phyloP scores from a whole-genome alignment of 148 eudicot genomes.

The Camellia sinensis region DNA sequence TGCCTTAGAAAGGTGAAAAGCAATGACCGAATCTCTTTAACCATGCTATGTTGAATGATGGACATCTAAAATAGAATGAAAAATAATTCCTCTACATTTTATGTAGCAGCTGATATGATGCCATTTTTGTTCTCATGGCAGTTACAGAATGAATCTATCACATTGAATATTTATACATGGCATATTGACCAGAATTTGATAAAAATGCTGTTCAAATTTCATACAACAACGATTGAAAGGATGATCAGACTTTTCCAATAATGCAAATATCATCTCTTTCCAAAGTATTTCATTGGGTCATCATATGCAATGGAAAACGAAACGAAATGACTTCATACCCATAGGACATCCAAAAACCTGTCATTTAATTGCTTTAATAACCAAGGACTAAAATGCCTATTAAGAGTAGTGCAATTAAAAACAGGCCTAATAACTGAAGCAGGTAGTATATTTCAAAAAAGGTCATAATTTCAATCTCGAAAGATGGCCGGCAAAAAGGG shows the following conservation, averaged over 20 bases:
- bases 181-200: neutral
- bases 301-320: neutral
- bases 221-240: neutral
- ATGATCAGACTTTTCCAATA: neutral
- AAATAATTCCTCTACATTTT: neutral
- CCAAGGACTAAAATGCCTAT: neutral
- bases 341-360: neutral
- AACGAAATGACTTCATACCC: neutral
- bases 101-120: neutral
- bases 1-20: neutral
- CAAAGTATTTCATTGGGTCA: neutral
- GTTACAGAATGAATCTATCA: neutral
- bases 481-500: neutral
- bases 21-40: neutral
- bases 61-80: neutral
- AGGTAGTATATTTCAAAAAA: neutral
- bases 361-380: neutral
- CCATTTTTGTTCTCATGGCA: neutral
- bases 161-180: no score
- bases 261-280: neutral
- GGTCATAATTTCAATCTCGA: neutral
- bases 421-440: neutral
- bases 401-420: neutral
- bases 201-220: neutral
- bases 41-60: no score